Evolutionary conservation across 495 filamentous ascomycete species (phyloP), one percentile per base, ranked within the genome.

Genomic region (Penicillium lagena): DNA sequence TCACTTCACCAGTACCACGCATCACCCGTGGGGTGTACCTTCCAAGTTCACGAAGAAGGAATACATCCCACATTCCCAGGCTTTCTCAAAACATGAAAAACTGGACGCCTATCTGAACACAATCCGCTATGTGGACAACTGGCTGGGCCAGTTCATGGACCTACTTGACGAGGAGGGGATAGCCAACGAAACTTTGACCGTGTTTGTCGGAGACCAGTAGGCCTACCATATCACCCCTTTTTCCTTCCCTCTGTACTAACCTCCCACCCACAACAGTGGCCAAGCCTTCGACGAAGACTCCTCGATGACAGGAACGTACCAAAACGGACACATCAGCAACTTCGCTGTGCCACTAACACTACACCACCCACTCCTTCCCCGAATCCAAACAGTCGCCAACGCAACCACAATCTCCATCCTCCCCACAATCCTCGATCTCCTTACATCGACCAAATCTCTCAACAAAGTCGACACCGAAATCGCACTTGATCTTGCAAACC

Each of bases 241-340:
- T 1, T 22, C 22, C 22, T 22, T 22, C 22, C 22, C 22, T 22
- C 22, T 22, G 6, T 22, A 22, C 22, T 22, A 4, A 22, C 3
- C 22, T 6, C 22, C 2, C 22, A 6, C 22, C 22, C 4, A 4
- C 4, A 3, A 22, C 35, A 54, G 51, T 43, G 60, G 60, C 8
- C 49, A 54, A 44, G 51, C 58, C 6, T 59, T 64, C 42, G 39
- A 42, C 2, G 56, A 61, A 35, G 53, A 59, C 30, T 36, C 44
- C 13, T 50, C 39, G 2, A 35, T 49, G 10, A 52, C 53, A 1
- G 56, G 52, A 22, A 60, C 59, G 0, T 68, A 61, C 39, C 56
- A 63, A 35, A 66, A 66, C 40, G 51, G 53, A 0, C 58, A 68
- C 33, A 61, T 68, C 42, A 55, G 52, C 29, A 66, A 62, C 48